Percentiles rank a stretch among this genome's conserved stretches.
These are phyloP conservation scores for Trichoderma sp. DNA, from an alignment of 2,329 filamentous ascomycete genomes.

Conservation along the genomic window DNA sequence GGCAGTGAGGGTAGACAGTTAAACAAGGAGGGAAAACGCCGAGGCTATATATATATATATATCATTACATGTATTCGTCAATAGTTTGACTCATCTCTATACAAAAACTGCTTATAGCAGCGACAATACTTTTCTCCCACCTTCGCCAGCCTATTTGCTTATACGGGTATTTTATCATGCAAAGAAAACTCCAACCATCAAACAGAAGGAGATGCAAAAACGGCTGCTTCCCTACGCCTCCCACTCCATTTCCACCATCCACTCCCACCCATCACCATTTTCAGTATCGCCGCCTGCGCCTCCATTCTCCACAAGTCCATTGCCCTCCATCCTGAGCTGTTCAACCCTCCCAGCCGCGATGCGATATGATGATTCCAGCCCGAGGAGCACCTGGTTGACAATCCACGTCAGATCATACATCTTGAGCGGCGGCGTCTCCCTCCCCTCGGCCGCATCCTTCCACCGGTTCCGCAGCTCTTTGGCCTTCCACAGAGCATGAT, in stretches of 20 bases:
- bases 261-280: conserved; percentile 34
- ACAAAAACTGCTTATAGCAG: not conserved
- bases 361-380: conserved; percentile 56
- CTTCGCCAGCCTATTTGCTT: not conserved
- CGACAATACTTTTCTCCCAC: not conserved
- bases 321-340: conserved; percentile 37
- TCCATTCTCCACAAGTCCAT: not conserved
- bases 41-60: not conserved
- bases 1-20: conserved; percentile 11
- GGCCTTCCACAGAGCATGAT: conserved; percentile 58
- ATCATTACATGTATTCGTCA: not conserved
- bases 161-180: not conserved
- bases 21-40: not conserved
- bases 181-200: not conserved
- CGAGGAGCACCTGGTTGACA: conserved; percentile 53
- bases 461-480: conserved; percentile 70
- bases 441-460: conserved; percentile 61
- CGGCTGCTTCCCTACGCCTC: conserved; percentile 24
- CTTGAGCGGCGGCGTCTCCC: conserved; percentile 43
- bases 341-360: conserved; percentile 48
- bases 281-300: conserved; percentile 16
- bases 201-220: not conserved
- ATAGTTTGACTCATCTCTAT: not conserved
- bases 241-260: conserved; percentile 44
- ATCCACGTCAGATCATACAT: conserved; percentile 62